Conservation (phyloP, 345 rosid genomes). For the Camelina neglecta region DNA sequence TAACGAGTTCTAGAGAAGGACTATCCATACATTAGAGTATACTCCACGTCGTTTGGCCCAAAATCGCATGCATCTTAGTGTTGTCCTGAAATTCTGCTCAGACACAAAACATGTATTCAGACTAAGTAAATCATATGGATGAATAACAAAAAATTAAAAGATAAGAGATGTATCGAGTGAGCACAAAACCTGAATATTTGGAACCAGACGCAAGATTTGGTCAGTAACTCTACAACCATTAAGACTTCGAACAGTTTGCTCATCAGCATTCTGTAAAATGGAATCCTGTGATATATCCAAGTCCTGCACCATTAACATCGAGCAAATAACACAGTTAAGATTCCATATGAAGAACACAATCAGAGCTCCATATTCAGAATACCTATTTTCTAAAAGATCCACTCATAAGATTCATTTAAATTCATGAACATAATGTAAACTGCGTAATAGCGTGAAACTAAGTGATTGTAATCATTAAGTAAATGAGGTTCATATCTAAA, state of each 20-base stretch:
- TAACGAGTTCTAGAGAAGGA: slow-evolving; percentile 24
- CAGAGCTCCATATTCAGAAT: background rate
- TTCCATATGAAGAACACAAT: slow-evolving; percentile 13
- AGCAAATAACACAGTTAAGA: slow-evolving; percentile 10
- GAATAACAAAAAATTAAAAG: slow-evolving; percentile 11
- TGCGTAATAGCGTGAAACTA: background rate
- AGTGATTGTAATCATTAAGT: background rate
- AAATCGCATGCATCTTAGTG: slow-evolving; percentile 90
- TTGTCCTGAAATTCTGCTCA: slow-evolving; percentile 82
- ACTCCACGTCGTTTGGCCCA: slow-evolving; percentile 99
- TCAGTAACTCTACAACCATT: slow-evolving; percentile 99
- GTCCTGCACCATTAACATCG: slow-evolving; percentile 63
- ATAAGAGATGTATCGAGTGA: slow-evolving; percentile 3
- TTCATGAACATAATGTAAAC: background rate
- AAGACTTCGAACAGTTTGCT: slow-evolving; percentile 96
- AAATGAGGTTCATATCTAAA: background rate
- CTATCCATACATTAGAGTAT: slow-evolving; percentile 81
- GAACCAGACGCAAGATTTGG: slow-evolving; percentile 95
- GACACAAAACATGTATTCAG: slow-evolving; percentile 36
- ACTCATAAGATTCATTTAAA: slow-evolving; percentile 10
- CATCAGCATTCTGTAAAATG: slow-evolving; percentile 87
- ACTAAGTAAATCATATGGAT: slow-evolving; percentile 11
- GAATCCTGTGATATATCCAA: slow-evolving; percentile 91
- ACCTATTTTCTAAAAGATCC: slow-evolving; percentile 13
- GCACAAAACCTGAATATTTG: slow-evolving; percentile 81